Percentiles rank a stretch among this genome's conserved stretches.
These are phyloP conservation scores for Mytilinidion resinicola DNA, from an alignment of 495 filamentous ascomycete species.

Conservation along the genomic window DNA sequence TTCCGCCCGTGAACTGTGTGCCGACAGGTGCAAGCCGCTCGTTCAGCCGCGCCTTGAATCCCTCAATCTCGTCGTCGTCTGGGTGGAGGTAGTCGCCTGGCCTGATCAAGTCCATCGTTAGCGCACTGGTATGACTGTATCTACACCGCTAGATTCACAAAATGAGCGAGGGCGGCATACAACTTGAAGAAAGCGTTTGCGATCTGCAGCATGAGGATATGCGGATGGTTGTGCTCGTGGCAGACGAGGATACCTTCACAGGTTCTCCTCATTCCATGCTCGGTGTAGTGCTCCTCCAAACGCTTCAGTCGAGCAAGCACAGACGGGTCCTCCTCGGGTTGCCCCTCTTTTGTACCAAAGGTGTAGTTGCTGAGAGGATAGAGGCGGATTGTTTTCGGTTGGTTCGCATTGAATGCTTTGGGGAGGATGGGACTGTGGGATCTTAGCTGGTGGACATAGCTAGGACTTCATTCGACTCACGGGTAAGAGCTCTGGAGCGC, in stretches of 20 bases:
- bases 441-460: not conserved
- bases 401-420: slow-evolving; percentile 76
- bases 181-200: slow-evolving; percentile 99
- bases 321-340: slow-evolving; percentile 95
- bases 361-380: slow-evolving; percentile 98
- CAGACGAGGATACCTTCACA: slow-evolving; percentile 96
- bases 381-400: slow-evolving; percentile 83
- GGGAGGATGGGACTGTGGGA: slow-evolving; percentile 62
- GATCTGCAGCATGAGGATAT: slow-evolving; percentile 97
- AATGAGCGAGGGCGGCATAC: slow-evolving; percentile 36
- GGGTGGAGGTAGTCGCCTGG: slow-evolving; percentile 92
- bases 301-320: slow-evolving; percentile 87
- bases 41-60: slow-evolving; percentile 87
- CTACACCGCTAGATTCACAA: not conserved
- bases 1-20: slow-evolving; percentile 77
- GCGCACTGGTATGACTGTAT: not conserved
- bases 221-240: slow-evolving; percentile 97
- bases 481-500: slow-evolving; percentile 32
- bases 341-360: slow-evolving; percentile 94
- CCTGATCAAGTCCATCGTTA: slow-evolving; percentile 35
- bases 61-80: slow-evolving; percentile 83
- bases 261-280: slow-evolving; percentile 91
- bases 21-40: slow-evolving; percentile 89
- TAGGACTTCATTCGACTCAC: slow-evolving; percentile 10
- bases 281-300: slow-evolving; percentile 86